Percentiles rank a stretch among this genome's conserved stretches.
Conservation (phyloP, 2,329 filamentous ascomycete species). For the Verticillium longisporum region DNA sequence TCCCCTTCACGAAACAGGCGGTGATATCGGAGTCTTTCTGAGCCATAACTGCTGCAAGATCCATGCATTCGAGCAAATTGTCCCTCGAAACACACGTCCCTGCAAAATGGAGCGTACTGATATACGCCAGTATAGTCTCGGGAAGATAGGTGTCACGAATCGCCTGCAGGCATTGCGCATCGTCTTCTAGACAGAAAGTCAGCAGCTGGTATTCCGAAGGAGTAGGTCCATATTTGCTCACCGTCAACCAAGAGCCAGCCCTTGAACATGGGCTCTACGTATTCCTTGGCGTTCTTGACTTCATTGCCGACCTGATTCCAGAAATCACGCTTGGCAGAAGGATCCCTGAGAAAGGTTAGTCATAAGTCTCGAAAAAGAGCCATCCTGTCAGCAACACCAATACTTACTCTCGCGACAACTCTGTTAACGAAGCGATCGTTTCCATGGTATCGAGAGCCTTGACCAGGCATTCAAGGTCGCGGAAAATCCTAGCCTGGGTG, state of each 20-base stretch:
- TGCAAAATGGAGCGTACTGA: constrained; percentile 72
- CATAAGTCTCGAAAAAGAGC: neutral
- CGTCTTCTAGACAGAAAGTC: neutral
- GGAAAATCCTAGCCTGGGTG: constrained; percentile 54
- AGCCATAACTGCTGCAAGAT: constrained; percentile 70
- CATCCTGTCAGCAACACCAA: neutral
- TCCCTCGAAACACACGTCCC: constrained; percentile 70
- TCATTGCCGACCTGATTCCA: constrained; percentile 47
- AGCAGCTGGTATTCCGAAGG: neutral
- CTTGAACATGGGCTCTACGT: constrained; percentile 54
- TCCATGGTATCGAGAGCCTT: constrained; percentile 62
- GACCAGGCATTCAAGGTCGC: constrained; percentile 63
- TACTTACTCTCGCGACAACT: constrained; percentile 45
- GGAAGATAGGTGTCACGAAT: constrained; percentile 78
- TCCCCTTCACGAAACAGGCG: constrained; percentile 54
- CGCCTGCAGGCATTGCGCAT: constrained; percentile 43
- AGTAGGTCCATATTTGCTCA: constrained; percentile 22
- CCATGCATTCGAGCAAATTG: constrained; percentile 77
- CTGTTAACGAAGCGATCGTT: constrained; percentile 51
- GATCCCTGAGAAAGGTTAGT: constrained; percentile 24
- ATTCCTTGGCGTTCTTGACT: constrained; percentile 46
- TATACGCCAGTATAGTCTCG: constrained; percentile 77
- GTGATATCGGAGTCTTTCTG: constrained; percentile 62
- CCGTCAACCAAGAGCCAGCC: constrained; percentile 57
- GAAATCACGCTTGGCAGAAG: constrained; percentile 36